phyloP scores from a whole-genome alignment of 2,329 filamentous ascomycete species.

The Aspergillus sp. region DNA sequence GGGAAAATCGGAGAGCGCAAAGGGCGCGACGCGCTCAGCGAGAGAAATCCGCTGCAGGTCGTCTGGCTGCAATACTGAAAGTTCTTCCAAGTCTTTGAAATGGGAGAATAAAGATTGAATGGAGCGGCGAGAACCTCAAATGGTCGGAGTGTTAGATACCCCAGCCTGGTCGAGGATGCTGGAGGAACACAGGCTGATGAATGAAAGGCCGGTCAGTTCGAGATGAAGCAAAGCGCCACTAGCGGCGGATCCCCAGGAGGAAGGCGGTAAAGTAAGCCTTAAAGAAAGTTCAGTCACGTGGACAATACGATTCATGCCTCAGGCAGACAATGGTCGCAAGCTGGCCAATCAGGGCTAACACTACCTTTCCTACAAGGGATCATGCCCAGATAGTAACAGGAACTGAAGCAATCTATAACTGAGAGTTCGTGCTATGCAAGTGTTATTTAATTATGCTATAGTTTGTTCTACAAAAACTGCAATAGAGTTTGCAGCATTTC shows the following conservation, averaged over 20 bases:
- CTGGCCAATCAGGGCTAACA: neutral
- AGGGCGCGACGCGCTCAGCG: slow-evolving; percentile 27
- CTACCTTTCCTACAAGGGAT: neutral
- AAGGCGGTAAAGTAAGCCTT: slow-evolving; percentile 7
- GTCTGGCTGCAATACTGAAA: slow-evolving; percentile 12
- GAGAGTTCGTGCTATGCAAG: neutral
- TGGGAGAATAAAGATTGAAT: slow-evolving; percentile 3
- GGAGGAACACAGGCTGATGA: slow-evolving; percentile 17
- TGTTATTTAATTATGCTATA: neutral
- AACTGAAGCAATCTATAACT: neutral
- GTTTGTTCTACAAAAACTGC: slow-evolving; percentile 33
- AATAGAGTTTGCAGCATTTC: slow-evolving; percentile 66
- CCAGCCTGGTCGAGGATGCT: slow-evolving; percentile 25
- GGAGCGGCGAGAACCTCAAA: slow-evolving; percentile 26
- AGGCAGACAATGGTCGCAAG: neutral
- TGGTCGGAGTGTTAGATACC: slow-evolving; percentile 25
- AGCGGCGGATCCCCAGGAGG: slow-evolving; percentile 25
- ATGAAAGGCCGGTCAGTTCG: slow-evolving; percentile 21
- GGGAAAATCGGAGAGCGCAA: slow-evolving; percentile 19
- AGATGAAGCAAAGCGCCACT: slow-evolving; percentile 29
- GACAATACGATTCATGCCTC: neutral
- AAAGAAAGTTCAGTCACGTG: slow-evolving; percentile 22
- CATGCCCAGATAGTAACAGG: neutral
- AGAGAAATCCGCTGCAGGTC: slow-evolving; percentile 20
- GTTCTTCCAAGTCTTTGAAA: neutral